These are phyloP conservation scores for Diaporthe sp. DNA, from an alignment of 2,329 filamentous ascomycete genomes.

Conservation along the genomic window DNA sequence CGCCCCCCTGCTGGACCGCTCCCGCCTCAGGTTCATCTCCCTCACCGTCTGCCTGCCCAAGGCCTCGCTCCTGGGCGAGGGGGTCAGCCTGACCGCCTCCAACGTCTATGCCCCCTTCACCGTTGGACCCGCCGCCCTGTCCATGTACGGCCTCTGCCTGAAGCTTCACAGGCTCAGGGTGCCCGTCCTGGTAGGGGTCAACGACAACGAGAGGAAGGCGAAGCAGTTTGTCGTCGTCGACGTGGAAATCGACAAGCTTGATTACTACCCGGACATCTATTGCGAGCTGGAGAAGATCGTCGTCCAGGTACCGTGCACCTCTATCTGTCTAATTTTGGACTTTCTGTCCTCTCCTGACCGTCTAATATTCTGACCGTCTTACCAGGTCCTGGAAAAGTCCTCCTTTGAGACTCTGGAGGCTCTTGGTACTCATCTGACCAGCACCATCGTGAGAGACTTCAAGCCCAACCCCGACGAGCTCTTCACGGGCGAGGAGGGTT, in stretches of 20 bases:
- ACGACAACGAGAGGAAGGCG: constrained; percentile 75
- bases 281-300: constrained; percentile 70
- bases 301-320: constrained; percentile 64
- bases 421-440: constrained; percentile 64
- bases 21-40: constrained; percentile 60
- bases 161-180: constrained; percentile 71
- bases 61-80: constrained; percentile 75
- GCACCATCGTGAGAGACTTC: constrained; percentile 61
- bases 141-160: constrained; percentile 54
- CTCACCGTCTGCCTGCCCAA: constrained; percentile 75
- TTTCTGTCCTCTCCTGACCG: background rate
- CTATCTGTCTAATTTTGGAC: constrained; percentile 16
- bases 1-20: constrained; percentile 53
- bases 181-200: constrained; percentile 80
- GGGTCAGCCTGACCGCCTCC: constrained; percentile 66
- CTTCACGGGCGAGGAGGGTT: constrained; percentile 55
- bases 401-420: constrained; percentile 76
- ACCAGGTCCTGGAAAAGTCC: constrained; percentile 67
- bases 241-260: constrained; percentile 71
- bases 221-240: constrained; percentile 78
- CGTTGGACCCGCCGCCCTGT: constrained; percentile 42
- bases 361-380: constrained; percentile 35
- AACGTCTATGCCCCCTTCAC: constrained; percentile 56
- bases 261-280: constrained; percentile 64
- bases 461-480: constrained; percentile 48